Evolutionary conservation across 2,329 filamentous ascomycete genomes (phyloP), one percentile per base, ranked within the genome.

Genomic region (Diplodia mutila): DNA sequence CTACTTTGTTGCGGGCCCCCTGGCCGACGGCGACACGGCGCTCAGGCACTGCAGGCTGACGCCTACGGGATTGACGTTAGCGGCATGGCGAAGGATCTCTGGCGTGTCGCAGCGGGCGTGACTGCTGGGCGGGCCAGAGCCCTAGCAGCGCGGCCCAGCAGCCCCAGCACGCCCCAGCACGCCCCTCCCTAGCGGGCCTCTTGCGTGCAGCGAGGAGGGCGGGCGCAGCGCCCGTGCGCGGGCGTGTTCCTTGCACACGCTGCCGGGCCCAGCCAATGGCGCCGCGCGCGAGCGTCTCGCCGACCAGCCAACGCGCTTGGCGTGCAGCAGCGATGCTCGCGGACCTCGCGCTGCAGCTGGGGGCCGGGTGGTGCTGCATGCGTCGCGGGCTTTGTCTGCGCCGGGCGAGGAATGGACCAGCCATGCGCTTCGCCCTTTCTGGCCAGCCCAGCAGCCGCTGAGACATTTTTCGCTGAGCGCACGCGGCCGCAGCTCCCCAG

Each of bases 1-100:
- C 49, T 54, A 54, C 61, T 53, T 51, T 51, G 59, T 51, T 63
- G 61, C 61, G 61, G 61, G 61, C 61, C 61, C 61, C 61, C 61
- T 65, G 49, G 61, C 34, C 49, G 61, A 34, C 61, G 51, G 61
- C 61, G 61, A 53, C 48, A 65, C 61, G 61, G 61, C 61, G 48
- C 48, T 54, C 61, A 54, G 61, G 61, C 61, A 61, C 57, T 61
- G 57, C 57, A 61, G 57, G 63, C 63, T 52, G 63, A 53, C 52
- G 49, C 52, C 37, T 51, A 51, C 51, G 51, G 63, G 51, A 66
- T 66, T 57, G 64, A 66, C 52, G 64, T 51, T 66, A 66, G 64
- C 64, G 64, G 51, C 64, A 66, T 14, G 46, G 59, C 59, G 59
- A 63, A 63, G 59, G 59, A 63, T 55, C 32, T 53, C 29, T 52